These are phyloP conservation scores for Athelia sp. DNA, from an alignment of 1,284 basidiomycete genomes.

Conservation along the genomic window DNA sequence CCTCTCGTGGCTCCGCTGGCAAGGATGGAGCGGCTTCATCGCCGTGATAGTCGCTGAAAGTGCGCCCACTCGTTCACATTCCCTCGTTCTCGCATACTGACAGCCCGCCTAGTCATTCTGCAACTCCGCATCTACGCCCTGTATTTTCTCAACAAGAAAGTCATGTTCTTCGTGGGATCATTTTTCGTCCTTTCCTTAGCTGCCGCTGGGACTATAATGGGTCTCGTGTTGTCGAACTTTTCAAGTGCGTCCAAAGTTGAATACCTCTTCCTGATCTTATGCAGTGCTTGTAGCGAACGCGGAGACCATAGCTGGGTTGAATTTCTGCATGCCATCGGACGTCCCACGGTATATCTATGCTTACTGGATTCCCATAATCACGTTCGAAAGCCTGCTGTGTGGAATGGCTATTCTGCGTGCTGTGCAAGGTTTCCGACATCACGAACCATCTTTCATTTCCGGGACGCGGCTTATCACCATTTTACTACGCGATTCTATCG, in stretches of 20 bases:
- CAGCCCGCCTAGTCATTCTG: constrained; percentile 38
- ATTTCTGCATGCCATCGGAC: constrained; percentile 36
- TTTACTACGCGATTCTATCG: constrained; percentile 48
- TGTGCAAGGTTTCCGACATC: constrained; percentile 34
- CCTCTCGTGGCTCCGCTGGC: constrained; percentile 46
- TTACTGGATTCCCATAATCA: constrained; percentile 56
- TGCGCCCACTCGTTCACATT: constrained; percentile 19
- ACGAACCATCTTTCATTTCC: constrained; percentile 31
- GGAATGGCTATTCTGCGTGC: constrained; percentile 43
- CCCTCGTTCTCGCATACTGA: not conserved
- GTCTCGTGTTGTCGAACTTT: constrained; percentile 30
- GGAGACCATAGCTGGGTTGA: constrained; percentile 20
- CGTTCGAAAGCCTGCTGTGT: constrained; percentile 48
- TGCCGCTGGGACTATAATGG: constrained; percentile 43
- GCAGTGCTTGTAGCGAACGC: constrained; percentile 11
- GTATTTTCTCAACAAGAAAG: constrained; percentile 46
- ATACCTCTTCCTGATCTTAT: too few species aligned
- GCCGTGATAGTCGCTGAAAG: constrained; percentile 50
- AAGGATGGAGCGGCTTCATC: constrained; percentile 52
- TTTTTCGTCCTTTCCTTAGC: constrained; percentile 35
- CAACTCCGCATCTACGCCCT: constrained; percentile 61
- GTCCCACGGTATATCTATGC: constrained; percentile 40
- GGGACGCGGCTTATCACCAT: constrained; percentile 41
- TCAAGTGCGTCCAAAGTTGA: constrained; percentile 25
- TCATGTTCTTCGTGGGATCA: constrained; percentile 39